These are phyloP conservation scores for Chondrus crispus DNA, from an alignment of 23 red algal species.

Conservation along the genomic window DNA sequence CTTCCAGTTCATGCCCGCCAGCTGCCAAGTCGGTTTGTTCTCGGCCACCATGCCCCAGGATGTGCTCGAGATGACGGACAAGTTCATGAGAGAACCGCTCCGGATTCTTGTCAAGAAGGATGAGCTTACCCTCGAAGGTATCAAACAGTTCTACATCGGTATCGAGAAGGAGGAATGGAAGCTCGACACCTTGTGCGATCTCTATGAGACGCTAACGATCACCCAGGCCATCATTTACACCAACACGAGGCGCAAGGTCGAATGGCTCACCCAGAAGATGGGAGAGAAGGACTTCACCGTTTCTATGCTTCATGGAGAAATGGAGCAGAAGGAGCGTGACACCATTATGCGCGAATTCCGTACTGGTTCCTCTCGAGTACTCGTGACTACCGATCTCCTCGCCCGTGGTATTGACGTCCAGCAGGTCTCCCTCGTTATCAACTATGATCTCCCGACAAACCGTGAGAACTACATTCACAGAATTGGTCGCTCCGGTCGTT, in stretches of 20 bases:
- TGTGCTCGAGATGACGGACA: constrained; percentile 97
- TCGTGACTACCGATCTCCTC: constrained; percentile 95
- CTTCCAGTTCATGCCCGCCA: constrained; percentile 98
- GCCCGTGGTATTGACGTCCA: constrained; percentile 99
- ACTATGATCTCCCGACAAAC: constrained; percentile 99
- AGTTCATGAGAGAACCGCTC: constrained; percentile 97
- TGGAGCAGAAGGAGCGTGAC: constrained; percentile 94
- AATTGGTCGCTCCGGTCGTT: constrained; percentile 97
- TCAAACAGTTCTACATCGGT: constrained; percentile 91
- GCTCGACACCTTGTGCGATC: constrained; percentile 87
- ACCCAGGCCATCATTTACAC: constrained; percentile 94
- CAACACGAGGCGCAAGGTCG: constrained; percentile 91
- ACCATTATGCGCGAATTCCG: constrained; percentile 93
- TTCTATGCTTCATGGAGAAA: constrained; percentile 91
- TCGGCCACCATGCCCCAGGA: constrained; percentile 96
- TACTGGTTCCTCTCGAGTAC: constrained; percentile 85
- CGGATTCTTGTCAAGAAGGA: constrained; percentile 93
- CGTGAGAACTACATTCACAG: constrained; percentile 99
- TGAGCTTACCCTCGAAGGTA: constrained; percentile 89
- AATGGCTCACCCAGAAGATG: constrained; percentile 84
- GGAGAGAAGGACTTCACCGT: constrained; percentile 86
- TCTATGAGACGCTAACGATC: constrained; percentile 84
- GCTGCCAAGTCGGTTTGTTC: constrained; percentile 94
- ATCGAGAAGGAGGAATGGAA: constrained; percentile 98
- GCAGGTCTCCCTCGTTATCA: constrained; percentile 97